Base-by-base conservation (phyloP, 2,329 filamentous ascomycete species). In the Cordyceps militaris region DNA sequence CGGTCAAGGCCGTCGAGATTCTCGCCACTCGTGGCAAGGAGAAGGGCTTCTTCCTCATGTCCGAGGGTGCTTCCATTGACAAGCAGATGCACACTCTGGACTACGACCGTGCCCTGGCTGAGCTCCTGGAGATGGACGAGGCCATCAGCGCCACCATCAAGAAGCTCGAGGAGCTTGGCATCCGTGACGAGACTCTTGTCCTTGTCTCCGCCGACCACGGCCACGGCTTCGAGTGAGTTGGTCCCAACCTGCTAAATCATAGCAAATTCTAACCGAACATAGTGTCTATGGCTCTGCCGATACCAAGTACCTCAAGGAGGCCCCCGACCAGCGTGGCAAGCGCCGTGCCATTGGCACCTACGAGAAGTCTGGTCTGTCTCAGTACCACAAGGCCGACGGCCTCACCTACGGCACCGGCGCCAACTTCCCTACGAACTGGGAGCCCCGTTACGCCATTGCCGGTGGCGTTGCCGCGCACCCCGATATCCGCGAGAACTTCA, bases 41-140 rank as follows among this genome's bases (percentile, higher is more conserved):
- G 59, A 80, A 88, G 60, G 90, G 90, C 6, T 95, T 88, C 81
- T 91, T 94, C 79, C 79, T 95, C 67, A 94, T 95, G 89, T 85
- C 85, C 13, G 90, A 95, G 71, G 90, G 87, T 26, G 90, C 90
- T 16, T 89, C 85, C 2, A 88, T 95, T 64, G 90, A 94, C 74
- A 95, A 95, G 79, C 87, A 90, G 79, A 94, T 95, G 89, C 90
- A 95, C 74, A 71, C 77, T 2, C 81, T 94, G 21, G 90, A 94
- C 74, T 94, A 94, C 69, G 88, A 94, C 73, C 88, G 90, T 56
- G 88, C 90, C 1, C 83, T 95, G 0, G 90, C 88, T 56, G 90
- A 95, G 65, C 83, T 95, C 1, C 82, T 95, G 42, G 90, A 95
- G 74, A 81, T 95, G 34, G 89, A 95, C 67, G 89, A 95, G 72